phyloP scores from a whole-genome alignment of 192 early-diverging fungal genomes.

The Phlyctochytrium arcticum region DNA sequence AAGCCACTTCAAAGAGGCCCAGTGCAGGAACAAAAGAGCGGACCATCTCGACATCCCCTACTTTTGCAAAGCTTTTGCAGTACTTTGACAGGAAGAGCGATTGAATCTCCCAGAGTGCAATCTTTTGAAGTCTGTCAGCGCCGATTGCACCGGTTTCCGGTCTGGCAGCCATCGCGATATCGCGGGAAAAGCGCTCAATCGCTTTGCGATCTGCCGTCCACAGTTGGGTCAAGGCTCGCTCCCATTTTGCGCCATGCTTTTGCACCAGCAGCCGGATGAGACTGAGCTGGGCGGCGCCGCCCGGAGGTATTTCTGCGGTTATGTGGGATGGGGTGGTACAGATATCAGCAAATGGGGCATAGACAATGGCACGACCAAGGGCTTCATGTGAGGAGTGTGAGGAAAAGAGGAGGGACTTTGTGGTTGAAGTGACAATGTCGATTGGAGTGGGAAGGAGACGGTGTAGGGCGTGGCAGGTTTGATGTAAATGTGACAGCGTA shows the following conservation, averaged over 20 bases:
- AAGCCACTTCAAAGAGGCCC: slow-evolving; percentile 18
- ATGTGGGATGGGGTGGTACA: too few relatives aligned
- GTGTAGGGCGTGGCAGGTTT: background rate
- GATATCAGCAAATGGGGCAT: too few relatives aligned
- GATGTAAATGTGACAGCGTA: background rate
- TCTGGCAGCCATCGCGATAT: too few relatives aligned
- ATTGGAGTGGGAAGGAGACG: background rate
- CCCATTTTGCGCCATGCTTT: background rate
- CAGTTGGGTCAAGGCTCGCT: background rate
- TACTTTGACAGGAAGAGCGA: background rate
- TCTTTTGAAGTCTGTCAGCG: background rate
- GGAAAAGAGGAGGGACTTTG: background rate
- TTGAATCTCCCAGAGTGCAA: background rate
- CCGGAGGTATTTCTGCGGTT: background rate
- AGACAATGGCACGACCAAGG: background rate
- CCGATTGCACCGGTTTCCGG: too few relatives aligned
- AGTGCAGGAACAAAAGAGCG: background rate
- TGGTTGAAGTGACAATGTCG: background rate
- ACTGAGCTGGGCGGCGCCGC: background rate
- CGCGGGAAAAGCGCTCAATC: background rate
- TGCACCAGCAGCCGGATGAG: background rate
- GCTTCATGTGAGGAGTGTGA: background rate
- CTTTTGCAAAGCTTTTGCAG: slow-evolving; percentile 9
- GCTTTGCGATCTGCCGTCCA: background rate
- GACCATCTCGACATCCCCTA: background rate